A percentile compares a stretch with the other conserved stretches of the same genome.
Evolutionary conservation across 139 green algal genomes (phyloP).

Genomic region (Yamagishiella unicocca): DNA sequence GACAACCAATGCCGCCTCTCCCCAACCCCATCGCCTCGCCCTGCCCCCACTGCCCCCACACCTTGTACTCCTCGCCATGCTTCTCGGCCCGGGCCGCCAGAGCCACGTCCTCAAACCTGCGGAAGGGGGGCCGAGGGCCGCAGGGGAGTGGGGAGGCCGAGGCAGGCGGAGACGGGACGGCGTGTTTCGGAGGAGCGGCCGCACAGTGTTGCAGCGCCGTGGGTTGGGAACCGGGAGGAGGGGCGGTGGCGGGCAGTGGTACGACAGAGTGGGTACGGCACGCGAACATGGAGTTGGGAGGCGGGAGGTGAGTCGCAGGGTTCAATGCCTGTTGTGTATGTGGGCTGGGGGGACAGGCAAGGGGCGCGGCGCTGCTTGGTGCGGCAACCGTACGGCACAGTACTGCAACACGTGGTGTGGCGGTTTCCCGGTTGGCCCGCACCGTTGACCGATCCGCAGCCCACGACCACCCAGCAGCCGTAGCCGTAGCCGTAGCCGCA

Average conservation of each 20-base stretch:
- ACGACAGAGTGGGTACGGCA: no score
- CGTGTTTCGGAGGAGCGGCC: no score
- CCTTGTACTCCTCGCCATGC: background rate
- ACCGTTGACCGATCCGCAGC: background rate
- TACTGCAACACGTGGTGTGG: no score
- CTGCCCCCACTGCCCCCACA: background rate
- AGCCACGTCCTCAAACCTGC: slow-evolving; percentile 34
- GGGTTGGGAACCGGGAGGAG: no score
- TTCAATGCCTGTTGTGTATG: no score
- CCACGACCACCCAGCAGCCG: background rate
- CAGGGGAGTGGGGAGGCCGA: background rate
- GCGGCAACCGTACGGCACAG: no score
- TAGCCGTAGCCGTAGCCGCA: background rate
- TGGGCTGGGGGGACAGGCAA: no score
- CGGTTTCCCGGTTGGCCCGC: background rate
- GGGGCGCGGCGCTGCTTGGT: no score
- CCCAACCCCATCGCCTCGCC: no score
- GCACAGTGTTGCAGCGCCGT: no score
- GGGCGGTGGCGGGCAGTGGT: no score
- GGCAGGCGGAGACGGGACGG: background rate
- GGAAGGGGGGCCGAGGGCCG: background rate
- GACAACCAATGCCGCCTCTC: background rate
- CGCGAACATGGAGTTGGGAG: background rate
- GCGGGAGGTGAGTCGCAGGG: background rate
- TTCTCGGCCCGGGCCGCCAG: background rate